These are phyloP conservation scores for Xylaria grammica DNA, from an alignment of 495 filamentous ascomycete species.

Conservation along the genomic window DNA sequence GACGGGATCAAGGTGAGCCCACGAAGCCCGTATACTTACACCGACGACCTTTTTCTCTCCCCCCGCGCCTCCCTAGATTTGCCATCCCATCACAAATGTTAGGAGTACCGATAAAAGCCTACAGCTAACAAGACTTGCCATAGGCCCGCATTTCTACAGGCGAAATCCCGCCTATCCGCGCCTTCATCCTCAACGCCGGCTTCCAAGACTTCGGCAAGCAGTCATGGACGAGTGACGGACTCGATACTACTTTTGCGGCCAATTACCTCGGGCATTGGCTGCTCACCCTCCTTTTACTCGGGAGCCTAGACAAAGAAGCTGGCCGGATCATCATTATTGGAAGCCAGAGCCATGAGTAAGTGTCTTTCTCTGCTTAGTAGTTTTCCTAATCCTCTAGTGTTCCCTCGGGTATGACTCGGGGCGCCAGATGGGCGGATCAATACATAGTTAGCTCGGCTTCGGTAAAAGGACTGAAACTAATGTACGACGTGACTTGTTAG, in stretches of 20 bases:
- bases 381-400: too few relatives aligned
- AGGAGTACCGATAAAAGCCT: too few relatives aligned
- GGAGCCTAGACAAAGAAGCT: constrained; percentile 40
- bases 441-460: too few relatives aligned
- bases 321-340: constrained; percentile 47
- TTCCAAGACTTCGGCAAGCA: constrained; percentile 37
- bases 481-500: constrained; percentile 12
- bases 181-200: constrained; percentile 49
- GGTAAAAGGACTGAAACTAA: constrained; percentile 5
- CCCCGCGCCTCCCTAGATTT: too few relatives aligned
- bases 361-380: constrained; percentile 2
- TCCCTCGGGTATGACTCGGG: too few relatives aligned
- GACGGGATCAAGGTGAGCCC: constrained; percentile 27
- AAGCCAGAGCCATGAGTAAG: constrained; percentile 44
- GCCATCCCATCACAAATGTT: too few relatives aligned
- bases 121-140: too few relatives aligned
- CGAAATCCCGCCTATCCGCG: constrained; percentile 44
- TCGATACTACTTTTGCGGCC: constrained; percentile 43
- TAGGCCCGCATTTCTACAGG: constrained; percentile 33
- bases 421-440: neutral
- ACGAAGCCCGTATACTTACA: too few relatives aligned
- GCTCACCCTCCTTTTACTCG: constrained; percentile 45
- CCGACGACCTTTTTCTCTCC: too few relatives aligned
- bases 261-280: constrained; percentile 50
- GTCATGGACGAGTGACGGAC: constrained; percentile 35